Percentiles rank a stretch among this genome's conserved stretches.
These are phyloP conservation scores for Citeromyces matritensis DNA, from an alignment of 805 yeast species.

Conservation along the genomic window DNA sequence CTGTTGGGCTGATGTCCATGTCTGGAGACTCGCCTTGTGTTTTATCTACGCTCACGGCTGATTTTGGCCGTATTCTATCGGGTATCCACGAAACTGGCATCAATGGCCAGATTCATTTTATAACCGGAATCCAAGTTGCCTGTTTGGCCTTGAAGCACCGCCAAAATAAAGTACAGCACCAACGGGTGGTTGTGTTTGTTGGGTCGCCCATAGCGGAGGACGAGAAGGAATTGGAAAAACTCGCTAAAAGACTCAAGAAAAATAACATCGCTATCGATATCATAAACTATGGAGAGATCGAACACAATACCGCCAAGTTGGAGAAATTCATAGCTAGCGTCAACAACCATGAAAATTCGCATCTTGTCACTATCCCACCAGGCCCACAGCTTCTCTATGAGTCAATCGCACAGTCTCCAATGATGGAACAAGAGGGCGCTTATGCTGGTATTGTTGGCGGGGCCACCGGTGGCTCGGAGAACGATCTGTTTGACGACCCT, in stretches of 20 bases:
- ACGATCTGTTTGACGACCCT: constrained; percentile 69
- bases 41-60: constrained; percentile 76
- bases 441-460: constrained; percentile 25
- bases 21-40: constrained; percentile 82
- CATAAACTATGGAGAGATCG: constrained; percentile 85
- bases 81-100: constrained; percentile 75
- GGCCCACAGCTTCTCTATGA: constrained; percentile 80
- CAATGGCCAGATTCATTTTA: constrained; percentile 49
- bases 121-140: constrained; percentile 87
- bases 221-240: constrained; percentile 57
- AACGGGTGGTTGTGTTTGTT: constrained; percentile 78
- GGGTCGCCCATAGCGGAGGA: constrained; percentile 71
- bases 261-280: constrained; percentile 83
- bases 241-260: constrained; percentile 89
- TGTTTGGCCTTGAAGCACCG: constrained; percentile 89
- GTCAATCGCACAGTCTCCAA: constrained; percentile 60
- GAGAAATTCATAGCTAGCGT: constrained; percentile 66
- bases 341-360: constrained; percentile 65
- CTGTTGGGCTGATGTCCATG: constrained; percentile 82
- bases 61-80: constrained; percentile 70
- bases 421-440: constrained; percentile 53
- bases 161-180: constrained; percentile 84
- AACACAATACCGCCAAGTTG: constrained; percentile 58
- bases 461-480: constrained; percentile 25
- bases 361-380: constrained; percentile 76